A percentile compares a stretch with the other conserved stretches of the same genome.
phyloP scores from a whole-genome alignment of 2,329 filamentous ascomycete species.

The Xylaria sp. region DNA sequence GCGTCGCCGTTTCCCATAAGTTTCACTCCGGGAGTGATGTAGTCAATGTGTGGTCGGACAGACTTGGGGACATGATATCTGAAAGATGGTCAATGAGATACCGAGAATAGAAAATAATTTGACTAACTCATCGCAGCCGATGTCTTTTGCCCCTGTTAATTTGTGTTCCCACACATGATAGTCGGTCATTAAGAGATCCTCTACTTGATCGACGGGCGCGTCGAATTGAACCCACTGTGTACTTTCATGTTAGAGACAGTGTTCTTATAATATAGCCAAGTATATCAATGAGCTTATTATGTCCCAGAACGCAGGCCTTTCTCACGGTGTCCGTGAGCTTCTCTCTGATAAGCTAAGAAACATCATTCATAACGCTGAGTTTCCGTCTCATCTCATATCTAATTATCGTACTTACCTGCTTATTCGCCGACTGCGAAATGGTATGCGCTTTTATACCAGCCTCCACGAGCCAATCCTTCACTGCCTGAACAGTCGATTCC shows the following conservation, averaged over 20 bases:
- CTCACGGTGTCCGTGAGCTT: not conserved
- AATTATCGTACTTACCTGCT: conserved; percentile 39
- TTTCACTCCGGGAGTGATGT: conserved; percentile 66
- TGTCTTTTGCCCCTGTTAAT: conserved; percentile 51
- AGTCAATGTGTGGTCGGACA: conserved; percentile 63
- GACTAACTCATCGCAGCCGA: conserved; percentile 53
- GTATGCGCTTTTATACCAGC: conserved; percentile 48
- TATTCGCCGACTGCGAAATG: conserved; percentile 50
- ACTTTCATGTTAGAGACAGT: conserved; percentile 15
- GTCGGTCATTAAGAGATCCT: conserved; percentile 54
- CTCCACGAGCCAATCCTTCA: conserved; percentile 54
- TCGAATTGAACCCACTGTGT: conserved; percentile 58
- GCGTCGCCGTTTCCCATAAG: conserved; percentile 51
- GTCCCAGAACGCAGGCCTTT: not conserved
- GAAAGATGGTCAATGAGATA: conserved; percentile 46
- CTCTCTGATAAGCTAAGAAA: not conserved
- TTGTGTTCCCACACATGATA: conserved; percentile 57
- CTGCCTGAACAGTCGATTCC: conserved; percentile 49
- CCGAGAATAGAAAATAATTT: not conserved
- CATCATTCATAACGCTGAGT: not conserved
- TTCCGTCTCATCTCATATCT: not conserved
- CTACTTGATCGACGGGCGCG: conserved; percentile 53
- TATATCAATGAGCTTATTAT: not conserved
- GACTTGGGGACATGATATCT: conserved; percentile 62
- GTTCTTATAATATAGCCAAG: not conserved